Percentiles rank a stretch among this genome's conserved stretches.
phyloP scores from a whole-genome alignment of 2,329 filamentous ascomycete genomes.

The Cytospora piceae region DNA sequence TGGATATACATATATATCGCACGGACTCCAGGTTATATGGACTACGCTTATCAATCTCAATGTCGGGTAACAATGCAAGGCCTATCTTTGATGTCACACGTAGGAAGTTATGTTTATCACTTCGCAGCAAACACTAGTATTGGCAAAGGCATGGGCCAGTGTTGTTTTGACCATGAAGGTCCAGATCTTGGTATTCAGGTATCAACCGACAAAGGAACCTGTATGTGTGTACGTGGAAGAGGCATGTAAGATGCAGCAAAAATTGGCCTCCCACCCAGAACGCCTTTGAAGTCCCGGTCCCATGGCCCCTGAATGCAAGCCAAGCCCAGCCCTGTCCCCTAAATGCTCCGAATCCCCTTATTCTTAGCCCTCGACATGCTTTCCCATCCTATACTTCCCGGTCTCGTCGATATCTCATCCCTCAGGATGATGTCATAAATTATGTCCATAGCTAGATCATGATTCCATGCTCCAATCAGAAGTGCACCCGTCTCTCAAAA shows the following conservation, averaged over 20 bases:
- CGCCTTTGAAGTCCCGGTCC: neutral
- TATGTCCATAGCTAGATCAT: neutral
- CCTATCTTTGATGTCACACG: too few species aligned
- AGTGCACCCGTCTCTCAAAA: neutral
- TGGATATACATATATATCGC: too few species aligned
- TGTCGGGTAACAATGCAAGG: too few species aligned
- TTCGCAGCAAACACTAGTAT: neutral
- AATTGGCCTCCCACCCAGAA: neutral
- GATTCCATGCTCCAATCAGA: neutral
- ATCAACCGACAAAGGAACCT: neutral
- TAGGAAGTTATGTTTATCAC: neutral
- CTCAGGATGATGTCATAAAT: slow-evolving; percentile 3
- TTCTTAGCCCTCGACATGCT: neutral
- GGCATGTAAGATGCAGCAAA: neutral
- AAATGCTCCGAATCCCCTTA: neutral
- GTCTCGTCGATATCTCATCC: neutral
- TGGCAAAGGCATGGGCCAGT: neutral
- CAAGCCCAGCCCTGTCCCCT: neutral
- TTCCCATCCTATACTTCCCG: neutral
- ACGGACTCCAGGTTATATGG: too few species aligned
- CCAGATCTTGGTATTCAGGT: neutral
- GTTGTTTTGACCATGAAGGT: neutral
- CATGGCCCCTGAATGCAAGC: neutral
- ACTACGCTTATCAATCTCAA: too few species aligned
- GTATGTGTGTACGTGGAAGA: neutral